Percentiles rank a stretch among this genome's conserved stretches.
phyloP scores from a whole-genome alignment of 2,329 filamentous ascomycete genomes.

The Penicillium concentricum region DNA sequence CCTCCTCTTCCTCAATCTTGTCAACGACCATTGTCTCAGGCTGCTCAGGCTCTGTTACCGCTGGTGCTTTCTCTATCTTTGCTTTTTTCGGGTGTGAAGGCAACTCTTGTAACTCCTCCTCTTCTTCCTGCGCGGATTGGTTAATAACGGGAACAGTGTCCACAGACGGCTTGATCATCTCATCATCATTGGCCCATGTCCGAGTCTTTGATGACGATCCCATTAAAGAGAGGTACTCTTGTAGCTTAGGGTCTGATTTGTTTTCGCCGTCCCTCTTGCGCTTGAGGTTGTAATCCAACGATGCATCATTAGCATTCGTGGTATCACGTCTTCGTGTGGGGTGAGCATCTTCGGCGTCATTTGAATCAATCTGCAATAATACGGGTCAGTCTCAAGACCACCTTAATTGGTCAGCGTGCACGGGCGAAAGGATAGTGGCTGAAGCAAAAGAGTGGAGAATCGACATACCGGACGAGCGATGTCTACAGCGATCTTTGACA shows the following conservation, averaged over 20 bases:
- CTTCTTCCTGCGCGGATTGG: slow-evolving; percentile 19
- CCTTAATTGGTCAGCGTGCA: slow-evolving; percentile 40
- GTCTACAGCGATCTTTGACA: slow-evolving; percentile 91
- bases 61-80: slow-evolving; percentile 55
- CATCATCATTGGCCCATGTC: slow-evolving; percentile 59
- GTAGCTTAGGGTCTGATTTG: slow-evolving; percentile 72
- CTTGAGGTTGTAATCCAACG: slow-evolving; percentile 35
- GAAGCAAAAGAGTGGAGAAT: slow-evolving; percentile 12
- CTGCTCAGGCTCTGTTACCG: slow-evolving; percentile 2
- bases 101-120: slow-evolving; percentile 31
- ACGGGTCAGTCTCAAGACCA: slow-evolving; percentile 42
- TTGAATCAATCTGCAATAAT: slow-evolving; percentile 42
- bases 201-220: slow-evolving; percentile 65
- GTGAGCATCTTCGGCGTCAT: slow-evolving; percentile 27
- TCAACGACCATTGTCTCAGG: slow-evolving; percentile 28
- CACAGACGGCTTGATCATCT: slow-evolving; percentile 30
- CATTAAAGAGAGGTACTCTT: slow-evolving; percentile 85
- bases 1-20: slow-evolving; percentile 19
- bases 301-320: slow-evolving; percentile 17
- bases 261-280: slow-evolving; percentile 53
- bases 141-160: slow-evolving; percentile 22
- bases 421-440: slow-evolving; percentile 23
- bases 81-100: slow-evolving; percentile 44
- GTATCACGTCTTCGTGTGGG: slow-evolving; percentile 25
- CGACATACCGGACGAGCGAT: slow-evolving; percentile 73